phyloP scores from a whole-genome alignment of 768 basidiomycete species.

The Termitomyces sp. region DNA sequence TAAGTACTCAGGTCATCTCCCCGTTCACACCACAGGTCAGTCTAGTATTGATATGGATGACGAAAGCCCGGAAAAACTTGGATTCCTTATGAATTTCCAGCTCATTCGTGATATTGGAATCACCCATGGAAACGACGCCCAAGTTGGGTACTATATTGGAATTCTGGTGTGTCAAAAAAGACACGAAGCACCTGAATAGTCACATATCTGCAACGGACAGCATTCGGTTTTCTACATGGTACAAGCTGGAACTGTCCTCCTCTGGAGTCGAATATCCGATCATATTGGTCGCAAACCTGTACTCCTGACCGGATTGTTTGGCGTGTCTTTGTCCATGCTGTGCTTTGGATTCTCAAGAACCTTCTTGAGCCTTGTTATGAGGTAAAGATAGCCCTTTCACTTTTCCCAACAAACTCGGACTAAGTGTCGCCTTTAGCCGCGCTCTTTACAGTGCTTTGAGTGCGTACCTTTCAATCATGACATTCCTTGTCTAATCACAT shows the following conservation, averaged over 20 bases:
- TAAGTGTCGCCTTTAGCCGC: slow-evolving; percentile 35
- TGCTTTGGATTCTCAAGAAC: slow-evolving; percentile 69
- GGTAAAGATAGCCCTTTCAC: slow-evolving; percentile 21
- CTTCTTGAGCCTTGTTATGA: slow-evolving; percentile 56
- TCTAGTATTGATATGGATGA: neutral
- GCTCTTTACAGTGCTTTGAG: slow-evolving; percentile 66
- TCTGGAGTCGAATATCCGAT: slow-evolving; percentile 76
- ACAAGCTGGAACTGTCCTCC: slow-evolving; percentile 63
- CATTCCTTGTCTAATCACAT: neutral
- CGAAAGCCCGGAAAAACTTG: neutral
- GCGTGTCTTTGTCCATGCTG: slow-evolving; percentile 65
- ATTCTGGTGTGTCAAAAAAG: slow-evolving; percentile 44
- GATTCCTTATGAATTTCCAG: slow-evolving; percentile 22
- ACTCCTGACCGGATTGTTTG: slow-evolving; percentile 58
- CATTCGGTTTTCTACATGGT: slow-evolving; percentile 74
- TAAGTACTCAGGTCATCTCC: slow-evolving; percentile 69
- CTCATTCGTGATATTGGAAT: slow-evolving; percentile 64
- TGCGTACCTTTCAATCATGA: slow-evolving; percentile 20
- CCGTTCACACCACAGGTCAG: slow-evolving; percentile 71
- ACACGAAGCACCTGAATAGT: neutral
- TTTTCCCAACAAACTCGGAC: neutral
- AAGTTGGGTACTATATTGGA: slow-evolving; percentile 77
- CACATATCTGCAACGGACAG: slow-evolving; percentile 25
- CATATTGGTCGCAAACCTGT: slow-evolving; percentile 71
- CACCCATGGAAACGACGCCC: slow-evolving; percentile 64